Percentiles rank a stretch among this genome's conserved stretches.
phyloP scores from a whole-genome alignment of 768 basidiomycete species.

The Leccinum rimulosum region DNA sequence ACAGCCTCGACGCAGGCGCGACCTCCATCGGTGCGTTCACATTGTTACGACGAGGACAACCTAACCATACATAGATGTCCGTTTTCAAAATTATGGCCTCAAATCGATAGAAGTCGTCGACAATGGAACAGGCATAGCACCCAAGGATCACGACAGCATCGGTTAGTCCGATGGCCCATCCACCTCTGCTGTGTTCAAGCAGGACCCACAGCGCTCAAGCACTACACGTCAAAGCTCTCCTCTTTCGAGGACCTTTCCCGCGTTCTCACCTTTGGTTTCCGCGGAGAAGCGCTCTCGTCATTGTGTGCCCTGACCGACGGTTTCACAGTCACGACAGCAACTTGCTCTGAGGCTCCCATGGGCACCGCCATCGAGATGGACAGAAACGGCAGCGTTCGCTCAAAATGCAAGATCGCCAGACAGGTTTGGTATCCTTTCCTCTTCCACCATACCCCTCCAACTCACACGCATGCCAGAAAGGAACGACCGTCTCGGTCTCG shows the following conservation, averaged over 20 bases:
- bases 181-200: not conserved
- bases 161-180: conserved; percentile 46
- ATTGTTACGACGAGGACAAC: too few species aligned
- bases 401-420: conserved; percentile 64
- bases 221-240: conserved; percentile 89
- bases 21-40: conserved; percentile 69
- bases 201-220: conserved; percentile 68
- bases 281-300: conserved; percentile 94
- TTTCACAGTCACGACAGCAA: conserved; percentile 73
- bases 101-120: conserved; percentile 85
- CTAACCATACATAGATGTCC: conserved; percentile 61
- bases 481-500: conserved; percentile 76
- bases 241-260: conserved; percentile 69
- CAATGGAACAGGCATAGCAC: conserved; percentile 84
- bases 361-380: conserved; percentile 79
- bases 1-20: conserved; percentile 90
- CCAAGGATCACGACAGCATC: conserved; percentile 72
- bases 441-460: not conserved
- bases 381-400: conserved; percentile 55
- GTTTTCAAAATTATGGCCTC: conserved; percentile 86
- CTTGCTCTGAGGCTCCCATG: conserved; percentile 66
- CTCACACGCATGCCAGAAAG: conserved; percentile 54
- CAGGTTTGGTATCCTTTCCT: conserved; percentile 48
- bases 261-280: conserved; percentile 86
- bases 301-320: conserved; percentile 79